Percentiles rank a stretch among this genome's conserved stretches.
Evolutionary conservation across 768 basidiomycete genomes (phyloP).

Genomic region (Paxillus involutus): DNA sequence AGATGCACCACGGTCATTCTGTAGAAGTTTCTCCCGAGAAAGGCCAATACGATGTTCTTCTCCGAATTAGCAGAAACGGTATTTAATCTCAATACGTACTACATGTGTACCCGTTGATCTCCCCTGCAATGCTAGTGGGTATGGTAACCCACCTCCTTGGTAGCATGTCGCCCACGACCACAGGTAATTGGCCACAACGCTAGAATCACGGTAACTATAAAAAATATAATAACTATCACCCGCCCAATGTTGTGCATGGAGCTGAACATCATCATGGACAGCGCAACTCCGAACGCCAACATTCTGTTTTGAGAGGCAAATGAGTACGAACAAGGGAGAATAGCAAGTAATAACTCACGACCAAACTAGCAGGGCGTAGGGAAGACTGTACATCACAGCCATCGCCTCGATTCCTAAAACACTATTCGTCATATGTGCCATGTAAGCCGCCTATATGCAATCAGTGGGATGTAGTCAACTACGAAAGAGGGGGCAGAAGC

Average conservation of each 20-base stretch:
- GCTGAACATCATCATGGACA: slow-evolving; percentile 24
- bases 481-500: not conserved
- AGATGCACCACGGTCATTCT: too few relatives aligned
- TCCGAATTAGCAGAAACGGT: too few relatives aligned
- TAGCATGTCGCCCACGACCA: not conserved
- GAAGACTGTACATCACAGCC: slow-evolving; percentile 31
- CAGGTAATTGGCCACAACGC: not conserved
- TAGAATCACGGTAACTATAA: not conserved
- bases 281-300: slow-evolving; percentile 22
- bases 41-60: too few relatives aligned
- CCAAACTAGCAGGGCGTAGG: slow-evolving; percentile 31
- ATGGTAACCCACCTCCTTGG: not conserved
- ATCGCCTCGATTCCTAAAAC: slow-evolving; percentile 24
- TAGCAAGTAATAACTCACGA: slow-evolving; percentile 16
- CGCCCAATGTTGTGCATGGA: slow-evolving; percentile 10
- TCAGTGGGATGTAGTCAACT: too few relatives aligned
- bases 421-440: slow-evolving; percentile 8
- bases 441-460: slow-evolving; percentile 24
- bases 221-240: not conserved
- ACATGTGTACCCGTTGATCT: too few relatives aligned
- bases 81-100: too few relatives aligned
- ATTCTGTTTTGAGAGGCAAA: slow-evolving; percentile 13
- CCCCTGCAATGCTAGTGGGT: not conserved
- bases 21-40: too few relatives aligned
- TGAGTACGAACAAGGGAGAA: not conserved